These are phyloP conservation scores for Echria macrotheca DNA, from an alignment of 495 filamentous ascomycete species.

Conservation along the genomic window DNA sequence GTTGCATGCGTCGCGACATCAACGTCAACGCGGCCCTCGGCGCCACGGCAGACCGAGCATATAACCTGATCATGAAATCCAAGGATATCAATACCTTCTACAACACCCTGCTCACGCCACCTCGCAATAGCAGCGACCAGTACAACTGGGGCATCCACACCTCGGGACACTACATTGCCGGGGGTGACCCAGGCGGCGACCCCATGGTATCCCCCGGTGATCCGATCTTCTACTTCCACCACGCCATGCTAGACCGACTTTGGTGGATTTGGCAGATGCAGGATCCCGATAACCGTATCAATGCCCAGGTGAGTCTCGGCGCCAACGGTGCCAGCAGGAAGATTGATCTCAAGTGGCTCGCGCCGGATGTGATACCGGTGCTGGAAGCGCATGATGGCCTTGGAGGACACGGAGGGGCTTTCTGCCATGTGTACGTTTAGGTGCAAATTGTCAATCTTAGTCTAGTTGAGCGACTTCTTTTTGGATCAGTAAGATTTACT, in stretches of 20 bases:
- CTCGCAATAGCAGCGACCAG: conserved; percentile 26
- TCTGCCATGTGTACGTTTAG: conserved; percentile 37
- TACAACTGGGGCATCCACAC: conserved; percentile 51
- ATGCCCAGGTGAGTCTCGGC: conserved; percentile 17
- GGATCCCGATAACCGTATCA: conserved; percentile 17
- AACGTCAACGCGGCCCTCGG: conserved; percentile 44
- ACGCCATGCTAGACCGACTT: conserved; percentile 55
- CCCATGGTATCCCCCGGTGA: conserved; percentile 54
- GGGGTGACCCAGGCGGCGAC: conserved; percentile 56
- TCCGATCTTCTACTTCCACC: conserved; percentile 59
- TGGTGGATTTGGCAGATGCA: conserved; percentile 60
- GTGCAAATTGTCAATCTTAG: no score
- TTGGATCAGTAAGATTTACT: no score
- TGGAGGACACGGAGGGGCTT: conserved; percentile 27
- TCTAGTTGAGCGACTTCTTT: no score
- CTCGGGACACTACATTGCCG: conserved; percentile 55
- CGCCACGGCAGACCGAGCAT: conserved; percentile 43
- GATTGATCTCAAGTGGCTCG: conserved; percentile 32
- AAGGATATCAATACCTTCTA: conserved; percentile 49
- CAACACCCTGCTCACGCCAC: conserved; percentile 42
- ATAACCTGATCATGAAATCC: conserved; percentile 43
- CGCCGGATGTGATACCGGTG: conserved; percentile 20
- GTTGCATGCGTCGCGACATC: conserved; percentile 46
- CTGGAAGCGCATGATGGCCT: conserved; percentile 32
- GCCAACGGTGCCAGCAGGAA: conserved; percentile 10